Conservation (phyloP, 2,329 filamentous ascomycete species). For the Aaosphaeria pasadenensis region DNA sequence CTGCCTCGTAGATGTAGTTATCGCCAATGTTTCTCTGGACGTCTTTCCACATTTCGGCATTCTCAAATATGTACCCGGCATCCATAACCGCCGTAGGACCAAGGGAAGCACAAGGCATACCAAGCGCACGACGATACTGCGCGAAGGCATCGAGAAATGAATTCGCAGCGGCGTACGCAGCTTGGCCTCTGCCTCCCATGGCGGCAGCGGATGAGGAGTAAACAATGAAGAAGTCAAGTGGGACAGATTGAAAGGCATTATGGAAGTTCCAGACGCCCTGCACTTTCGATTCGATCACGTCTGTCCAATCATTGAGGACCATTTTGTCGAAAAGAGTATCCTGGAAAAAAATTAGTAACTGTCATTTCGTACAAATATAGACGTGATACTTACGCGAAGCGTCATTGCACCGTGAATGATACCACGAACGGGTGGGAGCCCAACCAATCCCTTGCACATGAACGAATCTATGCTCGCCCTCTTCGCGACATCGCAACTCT, state of each 20-base stretch:
- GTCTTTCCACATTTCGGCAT: conserved; percentile 18
- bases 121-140: conserved; percentile 12
- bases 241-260: conserved; percentile 2
- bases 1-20: conserved; percentile 21
- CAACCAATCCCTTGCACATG: background rate
- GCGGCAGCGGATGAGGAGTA: conserved; percentile 29
- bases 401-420: conserved; percentile 13
- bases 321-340: conserved; percentile 8
- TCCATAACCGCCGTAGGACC: conserved; percentile 24
- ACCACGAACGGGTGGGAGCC: conserved; percentile 5
- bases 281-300: conserved; percentile 15
- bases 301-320: conserved; percentile 1
- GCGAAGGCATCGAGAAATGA: conserved; percentile 28
- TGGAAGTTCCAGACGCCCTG: conserved; percentile 19
- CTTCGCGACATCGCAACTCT: conserved; percentile 6
- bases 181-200: conserved; percentile 36
- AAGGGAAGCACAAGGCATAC: conserved; percentile 17
- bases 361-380: background rate
- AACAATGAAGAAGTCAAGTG: conserved; percentile 40
- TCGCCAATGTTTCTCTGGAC: conserved; percentile 21
- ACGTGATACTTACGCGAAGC: conserved; percentile 11
- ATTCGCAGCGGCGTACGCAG: conserved; percentile 47
- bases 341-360: background rate
- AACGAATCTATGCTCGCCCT: conserved; percentile 4
- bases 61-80: conserved; percentile 21